Evolutionary conservation across 257 asterid genomes (phyloP), one percentile per base, ranked within the genome.

Genomic region (Solanum clarkiae): DNA sequence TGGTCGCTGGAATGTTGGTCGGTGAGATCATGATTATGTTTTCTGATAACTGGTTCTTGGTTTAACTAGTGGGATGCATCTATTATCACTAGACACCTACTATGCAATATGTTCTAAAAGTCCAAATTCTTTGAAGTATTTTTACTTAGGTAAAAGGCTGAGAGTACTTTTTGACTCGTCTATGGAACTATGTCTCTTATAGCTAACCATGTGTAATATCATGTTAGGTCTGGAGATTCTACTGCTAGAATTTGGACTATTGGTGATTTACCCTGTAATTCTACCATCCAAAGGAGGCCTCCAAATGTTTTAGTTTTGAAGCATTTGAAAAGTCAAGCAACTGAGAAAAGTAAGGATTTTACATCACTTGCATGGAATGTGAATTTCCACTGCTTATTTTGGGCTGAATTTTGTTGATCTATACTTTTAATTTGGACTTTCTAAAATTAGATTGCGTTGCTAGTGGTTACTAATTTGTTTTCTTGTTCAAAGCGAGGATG

Each of bases 321-420:
- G 88, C 98, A 96, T 91, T 95, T 90, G 87, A 93, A 95, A 91
- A 94, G 93, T 86, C 88, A 92, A 87, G 88, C 94, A 83, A 94
- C 94, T 86, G 99, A 96, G 90, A 92, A 93, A 91, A 92, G 93
- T 94, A 96, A 90, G 89, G 99, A 96, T 84, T 3, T 96, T 82
- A 95, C 98, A 17, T 93, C 98, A 24, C 97, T 96, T 86, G 98
- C 95, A 90, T 96, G 99, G 99, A 96, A 95, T 85, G 99, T 96
- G 90, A 88, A 97, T 83, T 60, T 51, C 63, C 29, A 42, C 26
- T 77, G 45, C 63, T 75, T 51, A 20, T 26, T 77, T 77, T 77
- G 45, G 60, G 82, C 24, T 9, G 24, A 51, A 47, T 51, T 53
- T 6, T 1, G 14, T 22, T 74, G 60, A 49, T 75, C 44, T 75